A percentile compares a stretch with the other conserved stretches of the same genome.
Evolutionary conservation across 2,329 filamentous ascomycete species (phyloP).

Genomic region (Epichloe sp.): DNA sequence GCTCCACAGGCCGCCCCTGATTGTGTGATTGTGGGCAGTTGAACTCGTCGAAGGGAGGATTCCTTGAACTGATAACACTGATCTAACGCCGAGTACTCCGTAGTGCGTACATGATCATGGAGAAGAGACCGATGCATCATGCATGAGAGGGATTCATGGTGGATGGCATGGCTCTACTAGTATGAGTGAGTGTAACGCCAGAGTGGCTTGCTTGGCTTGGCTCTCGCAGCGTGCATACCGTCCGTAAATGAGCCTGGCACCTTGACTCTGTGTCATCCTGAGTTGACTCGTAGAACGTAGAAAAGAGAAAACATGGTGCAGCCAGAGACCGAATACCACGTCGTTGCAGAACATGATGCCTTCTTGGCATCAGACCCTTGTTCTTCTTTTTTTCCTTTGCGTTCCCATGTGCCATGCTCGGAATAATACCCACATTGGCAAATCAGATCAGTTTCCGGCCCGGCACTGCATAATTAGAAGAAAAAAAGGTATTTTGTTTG

Average conservation of each 20-base stretch:
- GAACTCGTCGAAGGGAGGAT: neutral
- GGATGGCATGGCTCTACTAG: too few relatives aligned
- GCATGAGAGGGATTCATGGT: too few relatives aligned
- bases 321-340: neutral
- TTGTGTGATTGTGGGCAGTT: slow-evolving; percentile 2
- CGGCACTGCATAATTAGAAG: neutral
- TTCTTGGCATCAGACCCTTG: too few relatives aligned
- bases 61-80: neutral
- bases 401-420: neutral
- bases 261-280: neutral
- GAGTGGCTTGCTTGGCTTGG: too few relatives aligned
- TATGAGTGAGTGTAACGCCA: too few relatives aligned
- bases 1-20: slow-evolving; percentile 3
- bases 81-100: neutral
- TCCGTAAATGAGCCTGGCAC: neutral
- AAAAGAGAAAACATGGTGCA: neutral
- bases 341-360: neutral
- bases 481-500: neutral
- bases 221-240: neutral
- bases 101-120: neutral
- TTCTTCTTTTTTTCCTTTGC: neutral
- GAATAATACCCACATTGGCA: neutral
- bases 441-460: neutral
- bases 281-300: neutral
- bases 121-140: neutral